Base-by-base conservation (phyloP, 768 basidiomycete species). In the Agrocybe pediades region DNA sequence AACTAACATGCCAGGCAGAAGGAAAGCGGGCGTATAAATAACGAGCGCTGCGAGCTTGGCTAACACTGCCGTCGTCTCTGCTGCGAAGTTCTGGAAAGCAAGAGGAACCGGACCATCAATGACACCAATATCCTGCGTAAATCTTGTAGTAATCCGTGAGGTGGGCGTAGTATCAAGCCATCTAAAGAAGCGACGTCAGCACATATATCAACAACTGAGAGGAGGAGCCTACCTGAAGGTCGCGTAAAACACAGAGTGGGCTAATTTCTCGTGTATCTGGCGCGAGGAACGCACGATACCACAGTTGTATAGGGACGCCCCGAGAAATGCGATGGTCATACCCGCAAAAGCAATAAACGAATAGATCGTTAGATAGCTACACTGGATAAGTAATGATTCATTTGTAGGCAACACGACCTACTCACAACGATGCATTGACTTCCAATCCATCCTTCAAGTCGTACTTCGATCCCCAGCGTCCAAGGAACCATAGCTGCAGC, bases 41-140 rank as follows among this genome's bases (percentile, higher is more conserved):
- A 56, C 40, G 24, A 51, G 54, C 1, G 74, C 78, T 2, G 63
- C 64, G n/a, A 83, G 66, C 47, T 72, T 76, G 30, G 68, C 61
- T 5, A 80, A 15, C 65, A 79, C n/a, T 69, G 1, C 68, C 57
- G 7, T 71, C 49, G 2, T 66, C 58, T 48, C 13, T 36, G 11
- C 33, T 36, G n/a, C n/a, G n/a, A n/a, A 5, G 33, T 36, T n/a
- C 13, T 4, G 33, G 13, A 36, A 36, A 36, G 33, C 13, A 36
- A 36, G 13, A 2, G 74, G 59, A 20, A 77, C 59, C 1, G 67
- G 61, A 3, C 67, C 68, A 61, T 91, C 88, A 49, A 90, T 76
- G 5, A 51, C 44, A 8, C 51, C n/a, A 59, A 79, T 73, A 19
- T 61, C 63, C 43, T 64, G 58, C 7, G 60, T 60, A 44, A 50